These are phyloP conservation scores for Fonsecaea monophora DNA, from an alignment of 2,329 filamentous ascomycete species.

Conservation along the genomic window DNA sequence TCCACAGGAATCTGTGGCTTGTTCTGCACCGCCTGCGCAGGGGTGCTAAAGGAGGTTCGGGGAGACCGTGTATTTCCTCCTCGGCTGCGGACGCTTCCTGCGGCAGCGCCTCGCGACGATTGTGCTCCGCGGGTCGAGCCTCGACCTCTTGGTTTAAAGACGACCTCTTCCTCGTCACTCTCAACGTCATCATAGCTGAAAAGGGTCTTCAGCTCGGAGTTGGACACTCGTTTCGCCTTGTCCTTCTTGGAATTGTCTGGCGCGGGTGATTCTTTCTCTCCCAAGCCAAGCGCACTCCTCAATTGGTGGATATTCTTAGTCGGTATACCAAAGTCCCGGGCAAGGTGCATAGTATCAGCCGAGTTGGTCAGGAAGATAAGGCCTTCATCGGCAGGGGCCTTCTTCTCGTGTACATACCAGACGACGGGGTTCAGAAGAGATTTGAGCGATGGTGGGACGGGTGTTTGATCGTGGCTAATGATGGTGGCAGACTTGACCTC, in stretches of 20 bases:
- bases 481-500: constrained; percentile 45
- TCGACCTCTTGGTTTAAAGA: constrained; percentile 46
- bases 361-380: constrained; percentile 54
- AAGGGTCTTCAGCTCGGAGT: constrained; percentile 51
- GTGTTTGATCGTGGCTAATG: constrained; percentile 33
- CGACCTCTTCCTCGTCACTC: constrained; percentile 56
- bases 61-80: constrained; percentile 27
- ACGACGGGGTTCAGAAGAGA: constrained; percentile 54
- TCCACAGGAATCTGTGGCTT: constrained; percentile 52
- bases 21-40: constrained; percentile 18
- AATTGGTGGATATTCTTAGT: constrained; percentile 58
- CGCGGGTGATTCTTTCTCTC: constrained; percentile 54
- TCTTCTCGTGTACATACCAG: constrained; percentile 52
- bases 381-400: constrained; percentile 44
- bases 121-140: constrained; percentile 29
- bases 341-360: constrained; percentile 51
- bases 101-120: constrained; percentile 19
- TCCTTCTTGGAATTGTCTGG: constrained; percentile 55
- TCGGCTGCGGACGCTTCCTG: constrained; percentile 26
- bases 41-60: constrained; percentile 34
- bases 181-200: constrained; percentile 56
- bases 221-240: constrained; percentile 38
- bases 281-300: constrained; percentile 55
- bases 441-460: constrained; percentile 50
- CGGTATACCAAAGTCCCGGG: constrained; percentile 55